Base-by-base conservation (phyloP, 495 filamentous ascomycete species). In the Corynascus novoguineensis region DNA sequence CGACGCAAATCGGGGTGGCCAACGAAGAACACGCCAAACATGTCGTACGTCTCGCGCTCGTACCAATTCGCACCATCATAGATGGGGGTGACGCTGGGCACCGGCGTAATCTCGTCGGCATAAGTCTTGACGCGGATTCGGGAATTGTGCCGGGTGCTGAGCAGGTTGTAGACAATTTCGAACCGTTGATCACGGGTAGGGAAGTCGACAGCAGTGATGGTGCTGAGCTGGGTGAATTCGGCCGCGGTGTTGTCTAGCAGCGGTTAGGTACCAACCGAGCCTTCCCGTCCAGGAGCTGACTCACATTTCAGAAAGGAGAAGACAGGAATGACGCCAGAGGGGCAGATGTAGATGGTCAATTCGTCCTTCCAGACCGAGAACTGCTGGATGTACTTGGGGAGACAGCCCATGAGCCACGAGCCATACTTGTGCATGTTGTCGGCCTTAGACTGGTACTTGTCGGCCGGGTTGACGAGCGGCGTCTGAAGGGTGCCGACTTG, bases 311-410 rank as follows among this genome's bases (percentile, higher is more conserved):
- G 83, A 78, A 97, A 99, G 63, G 81, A 84, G 74, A 97, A 89
- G 60, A 95, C 86, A 38, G 95, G 93, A 58, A 95, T 79, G 61
- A 97, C 81, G 61, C 89, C 92, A 21, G 87, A 71, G 6, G 93
- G 93, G 38, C 90, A 75, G 66, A 96, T 92, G 73, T 92, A 93
- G 70, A 99, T 89, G 57, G 86, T 88, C 58, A 99, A 82, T 70
- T 99, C 95, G 70, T 99, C 93, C 78, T 99, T 99, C 95, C 92
- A 97, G 29, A 98, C 92, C 37, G 89, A 90, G 80, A 97, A 97
- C 73, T 99, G 95, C 76, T 99, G 95, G 64, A 99, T 83, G 73
- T 96, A 95, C 78, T 96, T 97, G 55, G 95, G 95, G 58, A 99
- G 78, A 70, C 89, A 95, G 55, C 92, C 92, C 80, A 97, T 88